These are phyloP conservation scores for Bremia lactucae DNA, from an alignment of 352 stramenopile genomes.

Conservation along the genomic window DNA sequence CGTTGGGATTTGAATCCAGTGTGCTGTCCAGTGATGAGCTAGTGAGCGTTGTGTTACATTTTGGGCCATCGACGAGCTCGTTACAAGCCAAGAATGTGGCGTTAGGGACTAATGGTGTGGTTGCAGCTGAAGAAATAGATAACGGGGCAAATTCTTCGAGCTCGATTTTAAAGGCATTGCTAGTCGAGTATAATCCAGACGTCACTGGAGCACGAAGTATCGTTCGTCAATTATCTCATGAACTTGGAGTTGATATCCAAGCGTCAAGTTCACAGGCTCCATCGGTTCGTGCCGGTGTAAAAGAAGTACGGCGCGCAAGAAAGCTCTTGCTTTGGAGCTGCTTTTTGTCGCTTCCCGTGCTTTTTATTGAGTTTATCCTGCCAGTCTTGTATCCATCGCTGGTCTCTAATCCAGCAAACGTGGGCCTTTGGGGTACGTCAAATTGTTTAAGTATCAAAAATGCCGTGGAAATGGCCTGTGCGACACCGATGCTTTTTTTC, in stretches of 20 bases:
- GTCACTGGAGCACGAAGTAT: slow-evolving; percentile 29
- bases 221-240: slow-evolving; percentile 23
- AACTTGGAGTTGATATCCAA: slow-evolving; percentile 36
- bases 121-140: slow-evolving; percentile 12
- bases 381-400: slow-evolving; percentile 21
- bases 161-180: slow-evolving; percentile 14
- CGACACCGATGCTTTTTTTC: slow-evolving; percentile 54
- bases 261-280: slow-evolving; percentile 38
- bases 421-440: slow-evolving; percentile 17
- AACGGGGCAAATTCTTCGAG: no score
- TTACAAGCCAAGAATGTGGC: slow-evolving; percentile 15
- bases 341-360: slow-evolving; percentile 39
- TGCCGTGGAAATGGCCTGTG: slow-evolving; percentile 42
- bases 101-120: slow-evolving; percentile 28
- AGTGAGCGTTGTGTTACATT: slow-evolving; percentile 41
- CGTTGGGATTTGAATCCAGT: slow-evolving; percentile 61
- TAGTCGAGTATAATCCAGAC: slow-evolving; percentile 40
- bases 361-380: slow-evolving; percentile 48
- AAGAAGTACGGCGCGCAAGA: slow-evolving; percentile 35
- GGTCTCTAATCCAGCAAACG: slow-evolving; percentile 12
- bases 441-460: slow-evolving; percentile 34
- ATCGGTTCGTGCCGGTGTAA: slow-evolving; percentile 25
- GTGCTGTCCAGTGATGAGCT: slow-evolving; percentile 39
- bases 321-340: slow-evolving; percentile 40
- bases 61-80: slow-evolving; percentile 19